A percentile compares a stretch with the other conserved stretches of the same genome.
Conservation (phyloP, 148 eudicot genomes). For the Silene conica region DNA sequence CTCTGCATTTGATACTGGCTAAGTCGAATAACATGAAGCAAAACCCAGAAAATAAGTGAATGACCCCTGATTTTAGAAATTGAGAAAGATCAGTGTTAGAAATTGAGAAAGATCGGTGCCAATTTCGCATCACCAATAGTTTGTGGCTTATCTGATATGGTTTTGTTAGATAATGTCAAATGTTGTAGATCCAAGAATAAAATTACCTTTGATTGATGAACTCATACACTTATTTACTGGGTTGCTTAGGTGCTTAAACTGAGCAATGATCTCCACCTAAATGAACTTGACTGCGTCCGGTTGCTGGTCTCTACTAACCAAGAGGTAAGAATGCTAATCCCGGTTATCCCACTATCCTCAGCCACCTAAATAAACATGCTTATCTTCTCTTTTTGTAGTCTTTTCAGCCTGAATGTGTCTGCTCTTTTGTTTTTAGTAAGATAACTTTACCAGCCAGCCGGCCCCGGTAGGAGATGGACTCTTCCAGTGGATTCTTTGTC, state of each 20-base stretch:
- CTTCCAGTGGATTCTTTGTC: no score
- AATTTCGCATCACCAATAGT: no score
- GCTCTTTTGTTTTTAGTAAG: constrained; percentile 41
- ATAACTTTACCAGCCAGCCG: no score
- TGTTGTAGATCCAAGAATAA: neutral
- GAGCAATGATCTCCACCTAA: constrained; percentile 96
- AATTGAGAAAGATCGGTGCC: no score
- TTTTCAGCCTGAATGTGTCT: constrained; percentile 10
- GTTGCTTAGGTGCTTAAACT: constrained; percentile 61
- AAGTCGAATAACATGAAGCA: no score
- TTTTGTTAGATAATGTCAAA: neutral
- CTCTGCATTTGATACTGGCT: no score
- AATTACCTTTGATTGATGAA: neutral
- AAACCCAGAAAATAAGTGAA: no score
- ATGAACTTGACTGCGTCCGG: constrained; percentile 87
- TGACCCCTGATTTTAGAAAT: no score
- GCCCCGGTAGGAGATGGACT: no score
- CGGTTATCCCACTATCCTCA: neutral
- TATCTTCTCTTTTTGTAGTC: neutral
- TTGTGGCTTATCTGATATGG: neutral
- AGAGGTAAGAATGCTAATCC: constrained; percentile 49
- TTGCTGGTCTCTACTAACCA: constrained; percentile 89
- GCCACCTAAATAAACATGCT: neutral
- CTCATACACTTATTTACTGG: constrained; percentile 3
- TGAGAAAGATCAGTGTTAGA: no score